Evolutionary conservation across 2,329 filamentous ascomycete species (phyloP), one percentile per base, ranked within the genome.

Genomic region (Scytalidium lignicola): DNA sequence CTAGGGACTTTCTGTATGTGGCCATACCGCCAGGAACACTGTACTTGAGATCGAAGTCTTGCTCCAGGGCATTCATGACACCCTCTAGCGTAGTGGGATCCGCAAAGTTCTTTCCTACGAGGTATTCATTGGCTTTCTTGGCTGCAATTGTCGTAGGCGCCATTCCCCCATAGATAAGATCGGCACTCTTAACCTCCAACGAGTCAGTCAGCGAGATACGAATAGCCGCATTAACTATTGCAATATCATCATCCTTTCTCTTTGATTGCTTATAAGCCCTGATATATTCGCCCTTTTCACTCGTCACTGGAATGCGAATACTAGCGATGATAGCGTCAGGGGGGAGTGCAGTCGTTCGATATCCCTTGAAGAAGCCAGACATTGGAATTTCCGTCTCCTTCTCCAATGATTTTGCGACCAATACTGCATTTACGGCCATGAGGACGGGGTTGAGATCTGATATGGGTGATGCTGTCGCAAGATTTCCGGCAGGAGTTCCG

Each of bases 11-110:
- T 22, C 93, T 78, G 64, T 97, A 99, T 1, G 90, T 95, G 0
- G 93, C 92, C 93, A 99, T 99, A 32, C 93, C 93, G 56, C 93
- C 93, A 0, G 92, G 93, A 0, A 99, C 93, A 47, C 90, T 85
- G 60, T 95, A 97, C 3, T 81, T 77, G 23, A 99, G 75, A 64
- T 95, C 82, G 62, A 99, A 99, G 62, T 97, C 93, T 46, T 80
- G 75, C 55, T 90, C 91, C n/a, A 99, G 73, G 1, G 89, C 87
- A 58, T 82, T 86, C 89, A 97, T 96, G 5, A 85, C 81, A 1
- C 88, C 91, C 67, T 99, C 92, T 0, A 97, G 75, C 0, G 91
- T 96, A 49, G 86, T 79, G 1, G 89, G 79, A 55, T 95, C 85
- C 0, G 88, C 85, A 58, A 95, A 86, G 44, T 78, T 84, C 69